These are phyloP conservation scores for Raddia guianensis DNA, from an alignment of 176 grass and related monocot species.

Conservation along the genomic window DNA sequence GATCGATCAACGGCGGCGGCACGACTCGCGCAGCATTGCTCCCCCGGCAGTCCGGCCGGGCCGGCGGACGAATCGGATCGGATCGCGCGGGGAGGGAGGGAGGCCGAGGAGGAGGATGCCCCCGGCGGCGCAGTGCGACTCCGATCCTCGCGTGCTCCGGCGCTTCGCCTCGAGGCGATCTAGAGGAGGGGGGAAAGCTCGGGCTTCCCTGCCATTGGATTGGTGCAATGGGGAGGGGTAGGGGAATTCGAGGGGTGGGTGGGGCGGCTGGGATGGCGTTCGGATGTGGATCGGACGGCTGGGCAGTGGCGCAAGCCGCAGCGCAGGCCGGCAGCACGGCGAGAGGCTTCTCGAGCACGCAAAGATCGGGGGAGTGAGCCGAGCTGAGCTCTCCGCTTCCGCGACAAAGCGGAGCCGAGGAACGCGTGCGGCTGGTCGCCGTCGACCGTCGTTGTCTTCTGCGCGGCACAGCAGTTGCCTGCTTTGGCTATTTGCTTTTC, in stretches of 20 bases:
- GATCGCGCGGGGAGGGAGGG: conserved; percentile 23
- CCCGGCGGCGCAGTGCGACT: not conserved
- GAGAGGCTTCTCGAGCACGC: conserved; percentile 51
- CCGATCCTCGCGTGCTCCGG: conserved; percentile 19
- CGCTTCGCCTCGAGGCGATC: conserved; percentile 41
- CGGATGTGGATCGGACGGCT: conserved; percentile 39
- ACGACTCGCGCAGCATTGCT: conserved; percentile 43
- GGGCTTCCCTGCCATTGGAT: not conserved
- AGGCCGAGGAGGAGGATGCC: not conserved
- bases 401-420: not conserved
- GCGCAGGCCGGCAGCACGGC: not conserved
- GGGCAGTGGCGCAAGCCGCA: not conserved
- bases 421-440: not conserved
- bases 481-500: too few species aligned
- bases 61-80: not conserved
- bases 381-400: not conserved
- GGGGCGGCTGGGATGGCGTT: conserved; percentile 27
- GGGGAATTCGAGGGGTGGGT: not conserved
- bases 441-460: too few species aligned
- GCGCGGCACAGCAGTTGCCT: too few species aligned
- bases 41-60: not conserved
- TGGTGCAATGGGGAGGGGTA: not conserved
- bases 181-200: conserved; percentile 15
- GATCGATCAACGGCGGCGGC: conserved; percentile 31
- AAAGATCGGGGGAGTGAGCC: conserved; percentile 24